Conservation (phyloP, 75 land plant genomes). For the Pinus tabuliformis region DNA sequence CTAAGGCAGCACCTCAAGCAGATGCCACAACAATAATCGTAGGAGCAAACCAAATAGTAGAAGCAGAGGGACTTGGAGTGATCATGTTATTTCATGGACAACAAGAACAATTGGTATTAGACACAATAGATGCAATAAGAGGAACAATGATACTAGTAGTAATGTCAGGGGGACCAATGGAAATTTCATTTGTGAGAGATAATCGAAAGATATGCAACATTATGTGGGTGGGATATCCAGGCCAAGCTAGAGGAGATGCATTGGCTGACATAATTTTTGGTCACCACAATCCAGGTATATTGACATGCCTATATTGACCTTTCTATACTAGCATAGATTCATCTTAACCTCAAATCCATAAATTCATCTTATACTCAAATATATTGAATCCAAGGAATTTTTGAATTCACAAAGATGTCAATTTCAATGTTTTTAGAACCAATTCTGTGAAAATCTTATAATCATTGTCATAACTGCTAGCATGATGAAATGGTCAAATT, state of each 20-base stretch:
- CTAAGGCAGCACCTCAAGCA: slow-evolving; percentile 25
- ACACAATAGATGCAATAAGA: slow-evolving; percentile 18
- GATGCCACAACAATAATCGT: slow-evolving; percentile 43
- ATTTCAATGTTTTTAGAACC: too few species aligned
- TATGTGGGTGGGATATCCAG: slow-evolving; percentile 52
- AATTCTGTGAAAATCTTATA: too few species aligned
- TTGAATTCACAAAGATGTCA: too few species aligned
- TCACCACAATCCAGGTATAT: slow-evolving; percentile 38
- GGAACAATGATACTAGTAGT: slow-evolving; percentile 39
- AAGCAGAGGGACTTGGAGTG: slow-evolving; percentile 21
- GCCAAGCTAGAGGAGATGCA: slow-evolving; percentile 47
- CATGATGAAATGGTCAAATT: too few species aligned
- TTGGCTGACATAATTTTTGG: slow-evolving; percentile 39
- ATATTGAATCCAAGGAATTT: background rate
- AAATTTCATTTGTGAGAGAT: slow-evolving; percentile 30
- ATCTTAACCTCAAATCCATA: background rate
- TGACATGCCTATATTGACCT: too few species aligned
- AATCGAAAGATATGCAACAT: slow-evolving; percentile 21
- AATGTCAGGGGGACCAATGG: slow-evolving; percentile 52
- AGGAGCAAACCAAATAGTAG: slow-evolving; percentile 29
- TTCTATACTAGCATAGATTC: too few species aligned
- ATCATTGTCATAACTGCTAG: too few species aligned
- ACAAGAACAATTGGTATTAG: slow-evolving; percentile 21
- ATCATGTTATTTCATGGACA: slow-evolving; percentile 34
- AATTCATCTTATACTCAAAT: too few species aligned